Base-by-base conservation (phyloP, 2,329 filamentous ascomycete genomes). In the Fusarium oligoseptatum region DNA sequence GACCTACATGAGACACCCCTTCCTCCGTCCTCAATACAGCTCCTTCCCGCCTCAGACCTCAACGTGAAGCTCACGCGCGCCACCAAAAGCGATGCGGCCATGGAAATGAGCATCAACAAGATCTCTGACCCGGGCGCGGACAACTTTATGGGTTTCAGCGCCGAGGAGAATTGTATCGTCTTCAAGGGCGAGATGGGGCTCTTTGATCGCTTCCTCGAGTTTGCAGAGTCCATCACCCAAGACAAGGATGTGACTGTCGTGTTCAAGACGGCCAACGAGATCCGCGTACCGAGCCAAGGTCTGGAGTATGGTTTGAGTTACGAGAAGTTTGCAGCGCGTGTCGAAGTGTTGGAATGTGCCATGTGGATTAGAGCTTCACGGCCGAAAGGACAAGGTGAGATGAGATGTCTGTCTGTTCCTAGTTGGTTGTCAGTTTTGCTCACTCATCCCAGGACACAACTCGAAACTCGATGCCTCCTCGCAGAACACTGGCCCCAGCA, bases 311-410 rank as follows among this genome's bases (percentile, higher is more conserved):
- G 76, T 15, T 63, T 80, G 22, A 43, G 56, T 4, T 80, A 76
- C 37, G 68, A 74, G 14, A 63, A 74, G 3, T 80, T 80, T 43
- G 76, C 69, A 6, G 41, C 50, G 17, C 71, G 71, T 24, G 78
- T 80, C 9, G 78, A 80, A 64, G 57, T 79, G 12, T 68, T 80
- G 22, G 75, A 80, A 57, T 79, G 76, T 58, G 71, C 70, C 36
- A 72, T 77, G 70, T 80, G 74, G 75, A 66, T 76, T 57, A 65
- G 57, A 37, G 65, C 56, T 24, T 58, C 66, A 50, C 58, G 57
- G 10, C 36, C 24, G 11, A 41, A 55, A 3, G 41, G 36, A 14
- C 17, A 43, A 34, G 69, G 76, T 77, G 66, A 64, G 57, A 20
- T 32, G 8, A 34, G 10, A 34, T 41, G n/a, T 27, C 9, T 41